Evolutionary conservation across 1,139 yeast species (phyloP), one percentile per base, ranked within the genome.

Genomic region (Scheffersomyces quercinus): DNA sequence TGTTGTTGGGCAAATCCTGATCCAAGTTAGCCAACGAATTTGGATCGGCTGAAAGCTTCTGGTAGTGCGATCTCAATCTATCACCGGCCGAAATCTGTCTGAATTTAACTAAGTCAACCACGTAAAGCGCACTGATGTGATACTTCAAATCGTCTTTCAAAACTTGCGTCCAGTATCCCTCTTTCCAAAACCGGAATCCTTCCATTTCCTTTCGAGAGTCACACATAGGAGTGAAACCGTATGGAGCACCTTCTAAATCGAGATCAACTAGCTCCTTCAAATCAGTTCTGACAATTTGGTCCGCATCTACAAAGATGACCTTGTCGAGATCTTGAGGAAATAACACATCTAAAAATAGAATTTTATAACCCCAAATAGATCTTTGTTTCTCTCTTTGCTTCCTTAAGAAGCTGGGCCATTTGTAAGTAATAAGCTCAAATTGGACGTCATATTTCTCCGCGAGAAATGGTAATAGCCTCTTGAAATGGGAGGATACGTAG

Each of bases 401-500:
- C 37, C 95, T 75, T 28, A 93, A 70, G 95, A 97, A 93, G 20
- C 72, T 65, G 9, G 99, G 99, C 99, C 99, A 93, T 52, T 86
- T 85, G 63, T 88, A 93, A 2, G 85, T 80, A 14, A 93, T 74
- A 37, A 88, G 66, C 55, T 89, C 91, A 54, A 84, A 88, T 38
- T 83, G 77, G 50, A 88, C 82, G 1, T 77, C 75, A 49, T 75
- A 77, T 41, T 77, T 58, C n/a, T 67, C 61, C 0, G 95, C 83
- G 38, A 90, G 59, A n/a, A 57, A 52, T 0, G 89, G 87, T n/a
- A 89, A 59, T 41, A 80, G 73, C 35, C 67, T 59, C 55, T 79
- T 82, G 58, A 90, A 84, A 4, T 80, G 70, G 1, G 90, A 83
- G 1, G 96, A 85, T 62, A 88, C 67, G 56, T 77, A 87, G 59